These are phyloP conservation scores for Pecoramyces ruminantium DNA, from an alignment of 192 early-diverging fungal genomes.

Conservation along the genomic window DNA sequence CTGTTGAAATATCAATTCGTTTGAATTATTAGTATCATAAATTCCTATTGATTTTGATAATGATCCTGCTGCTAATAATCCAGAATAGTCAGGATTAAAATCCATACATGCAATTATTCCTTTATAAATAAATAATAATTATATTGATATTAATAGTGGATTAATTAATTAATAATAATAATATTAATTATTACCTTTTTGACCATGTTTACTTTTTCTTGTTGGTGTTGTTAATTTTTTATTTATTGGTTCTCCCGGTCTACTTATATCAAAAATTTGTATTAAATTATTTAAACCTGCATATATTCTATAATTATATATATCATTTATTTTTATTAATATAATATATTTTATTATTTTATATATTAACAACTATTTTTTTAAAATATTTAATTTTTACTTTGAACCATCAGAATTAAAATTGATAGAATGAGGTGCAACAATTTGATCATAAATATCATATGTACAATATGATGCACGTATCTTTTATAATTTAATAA, in stretches of 20 bases:
- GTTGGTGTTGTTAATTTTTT: conserved; percentile 32
- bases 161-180: background rate
- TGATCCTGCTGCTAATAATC: conserved; percentile 56
- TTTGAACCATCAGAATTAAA: conserved; percentile 52
- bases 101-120: conserved; percentile 53
- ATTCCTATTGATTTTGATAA: conserved; percentile 51
- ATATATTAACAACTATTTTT: no score
- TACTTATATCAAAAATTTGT: conserved; percentile 47
- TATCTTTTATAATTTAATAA: conserved; percentile 9
- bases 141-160: background rate
- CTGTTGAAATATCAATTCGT: conserved; percentile 31
- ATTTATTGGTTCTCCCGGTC: conserved; percentile 35
- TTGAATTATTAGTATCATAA: conserved; percentile 25
- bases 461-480: conserved; percentile 48
- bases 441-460: conserved; percentile 41
- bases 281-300: conserved; percentile 50
- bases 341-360: no score
- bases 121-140: background rate
- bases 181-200: conserved; percentile 33
- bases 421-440: conserved; percentile 42
- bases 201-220: conserved; percentile 47
- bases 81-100: conserved; percentile 44
- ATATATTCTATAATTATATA: conserved; percentile 27
- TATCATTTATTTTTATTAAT: no score
- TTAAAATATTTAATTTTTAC: conserved; percentile 16